phyloP scores from a whole-genome alignment of 2,329 filamentous ascomycete genomes.

The Colletotrichum incanum region DNA sequence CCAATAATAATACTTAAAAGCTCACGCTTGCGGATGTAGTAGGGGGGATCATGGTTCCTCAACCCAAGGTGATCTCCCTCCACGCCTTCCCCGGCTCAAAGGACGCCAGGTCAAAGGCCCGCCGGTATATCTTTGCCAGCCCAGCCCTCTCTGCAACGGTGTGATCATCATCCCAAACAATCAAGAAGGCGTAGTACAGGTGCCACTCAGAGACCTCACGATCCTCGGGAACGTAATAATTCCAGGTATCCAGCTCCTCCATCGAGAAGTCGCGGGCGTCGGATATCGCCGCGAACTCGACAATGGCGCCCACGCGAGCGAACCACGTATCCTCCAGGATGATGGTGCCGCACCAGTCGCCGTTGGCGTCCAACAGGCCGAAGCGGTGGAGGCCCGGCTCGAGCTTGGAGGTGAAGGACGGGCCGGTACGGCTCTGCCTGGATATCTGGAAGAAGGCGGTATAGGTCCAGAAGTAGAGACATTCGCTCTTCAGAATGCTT shows the following conservation, averaged over 20 bases:
- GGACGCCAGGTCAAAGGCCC: conserved; percentile 12
- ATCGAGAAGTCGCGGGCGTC: conserved; percentile 6
- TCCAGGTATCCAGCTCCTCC: conserved; percentile 8
- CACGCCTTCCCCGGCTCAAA: conserved; percentile 5
- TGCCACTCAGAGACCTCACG: conserved; percentile 4
- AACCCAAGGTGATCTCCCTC: conserved; percentile 5
- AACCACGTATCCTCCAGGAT: not conserved
- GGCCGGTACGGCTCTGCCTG: not conserved
- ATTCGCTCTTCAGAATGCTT: not conserved
- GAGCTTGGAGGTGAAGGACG: conserved; percentile 1
- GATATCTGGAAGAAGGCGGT: conserved; percentile 1
- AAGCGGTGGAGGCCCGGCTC: conserved; percentile 12
- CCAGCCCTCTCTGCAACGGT: not conserved
- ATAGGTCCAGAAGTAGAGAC: conserved; percentile 3
- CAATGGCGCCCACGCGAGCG: not conserved
- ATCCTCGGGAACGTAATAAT: conserved; percentile 3
- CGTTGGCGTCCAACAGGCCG: not conserved
- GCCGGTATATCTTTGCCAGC: conserved; percentile 5
- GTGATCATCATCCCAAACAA: not conserved
- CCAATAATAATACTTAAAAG: too few relatives aligned
- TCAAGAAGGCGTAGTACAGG: not conserved
- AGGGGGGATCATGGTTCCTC: not conserved
- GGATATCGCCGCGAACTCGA: not conserved
- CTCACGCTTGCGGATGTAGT: not conserved
- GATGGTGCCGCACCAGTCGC: conserved; percentile 1